Base-by-base conservation (phyloP, 176 grass and related monocot genomes). In the Bonia amplexicaulis region DNA sequence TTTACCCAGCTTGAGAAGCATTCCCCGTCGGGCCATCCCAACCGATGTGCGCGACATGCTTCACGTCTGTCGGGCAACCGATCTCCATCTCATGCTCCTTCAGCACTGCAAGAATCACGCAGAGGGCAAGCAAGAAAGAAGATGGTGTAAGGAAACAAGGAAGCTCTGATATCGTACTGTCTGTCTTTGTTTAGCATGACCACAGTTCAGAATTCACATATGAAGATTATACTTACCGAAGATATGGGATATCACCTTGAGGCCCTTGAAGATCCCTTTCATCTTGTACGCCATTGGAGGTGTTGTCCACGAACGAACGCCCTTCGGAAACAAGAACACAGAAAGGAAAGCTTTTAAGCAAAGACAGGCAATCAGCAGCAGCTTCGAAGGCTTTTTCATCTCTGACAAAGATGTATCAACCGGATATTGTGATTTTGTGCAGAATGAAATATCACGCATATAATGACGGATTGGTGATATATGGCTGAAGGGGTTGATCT, bases 21-120 rank as follows among this genome's bases (percentile, higher is more conserved):
- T 73, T 81, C 59, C 73, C 80, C 3, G 66, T 48, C 19, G 82
- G 49, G 84, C 13, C 64, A 39, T 82, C 89, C 91, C 87, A 91
- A 23, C 92, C 92, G 22, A 94, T 91, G 82, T 94, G 92, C 6
- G 92, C 87, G 15, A 94, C 92, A 22, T 94, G 92, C 88, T 85
- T 94, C 66, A 94, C 92, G 13, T 94, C 89, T 25, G 87, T 91
- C 6, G 93, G 93, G 39, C 27, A 55, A 3, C 91, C 91, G 35
- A 96, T 96, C 83, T 91, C 69, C 77, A 96, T 91, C 73, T 91
- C 91, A n/a, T 90, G 84, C 78, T 96, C 94, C 80, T 93, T 96
- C 45, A 73, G 73, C 17, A 62, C 94, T 93, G 78, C 73, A 82
- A 75, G 9, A 77, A 55, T 13, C 12, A 71, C 16, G 13, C 26